Conservation (phyloP, 495 filamentous ascomycete species). For the Trichoderma gamsii region DNA sequence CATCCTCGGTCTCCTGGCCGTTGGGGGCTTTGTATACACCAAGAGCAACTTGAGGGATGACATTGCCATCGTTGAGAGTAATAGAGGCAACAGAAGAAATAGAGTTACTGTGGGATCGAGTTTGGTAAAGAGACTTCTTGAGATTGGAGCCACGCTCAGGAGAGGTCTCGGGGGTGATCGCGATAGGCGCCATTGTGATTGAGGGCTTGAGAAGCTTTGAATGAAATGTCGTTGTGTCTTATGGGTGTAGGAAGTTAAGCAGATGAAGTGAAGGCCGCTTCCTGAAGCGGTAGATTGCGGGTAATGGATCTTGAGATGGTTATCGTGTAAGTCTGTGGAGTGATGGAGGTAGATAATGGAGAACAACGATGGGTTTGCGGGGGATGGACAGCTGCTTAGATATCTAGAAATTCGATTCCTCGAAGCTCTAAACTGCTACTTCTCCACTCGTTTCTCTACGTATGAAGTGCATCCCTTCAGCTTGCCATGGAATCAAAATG, state of each 20-base stretch:
- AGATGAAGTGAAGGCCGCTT: not conserved
- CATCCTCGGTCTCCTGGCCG: constrained; percentile 16
- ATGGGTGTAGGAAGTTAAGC: not conserved
- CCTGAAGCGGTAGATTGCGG: not conserved
- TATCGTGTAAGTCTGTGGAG: not conserved
- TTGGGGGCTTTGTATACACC: constrained; percentile 16
- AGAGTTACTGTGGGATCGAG: not conserved
- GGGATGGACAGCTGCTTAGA: not conserved
- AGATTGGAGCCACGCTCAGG: not conserved
- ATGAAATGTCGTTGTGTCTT: not conserved
- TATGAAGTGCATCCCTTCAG: not conserved
- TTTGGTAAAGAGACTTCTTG: not conserved
- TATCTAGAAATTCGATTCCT: not conserved
- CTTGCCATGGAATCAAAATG: not conserved
- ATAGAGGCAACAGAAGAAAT: not conserved
- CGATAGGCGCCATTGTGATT: constrained; percentile 6
- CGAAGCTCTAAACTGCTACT: not conserved
- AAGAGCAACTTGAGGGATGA: constrained; percentile 15
- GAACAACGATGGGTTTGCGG: not conserved
- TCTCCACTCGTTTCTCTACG: not conserved
- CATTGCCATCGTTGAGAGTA: constrained; percentile 16
- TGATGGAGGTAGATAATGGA: not conserved
- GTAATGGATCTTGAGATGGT: not conserved
- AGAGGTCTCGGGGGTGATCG: constrained; percentile 15
- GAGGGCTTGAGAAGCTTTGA: not conserved